Evolutionary conservation across 148 eudicot genomes (phyloP), one percentile per base, ranked within the genome.

Genomic region (Pharnaceum exiguum): DNA sequence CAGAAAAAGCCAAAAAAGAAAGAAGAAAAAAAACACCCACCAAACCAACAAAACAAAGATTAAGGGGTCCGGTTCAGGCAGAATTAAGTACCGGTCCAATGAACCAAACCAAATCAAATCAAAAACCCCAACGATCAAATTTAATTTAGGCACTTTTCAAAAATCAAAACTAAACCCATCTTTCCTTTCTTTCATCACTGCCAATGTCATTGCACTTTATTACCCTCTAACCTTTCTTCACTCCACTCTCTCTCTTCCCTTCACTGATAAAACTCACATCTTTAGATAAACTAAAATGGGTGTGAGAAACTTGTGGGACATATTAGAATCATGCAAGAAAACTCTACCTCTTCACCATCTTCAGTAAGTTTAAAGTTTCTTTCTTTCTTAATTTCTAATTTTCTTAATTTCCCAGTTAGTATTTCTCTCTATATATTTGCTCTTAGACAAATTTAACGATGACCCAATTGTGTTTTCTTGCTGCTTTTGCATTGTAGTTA

Each of bases 301-400:
- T 9, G 98, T 91, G 25, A 91, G 81, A 62, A 77, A 87, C 47
- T 73, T 91, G 21, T 91, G 98, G 98, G 98, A 91, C 8, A 72
- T 91, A 25, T 56, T 91, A 36, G 98, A 91, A 30, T 75, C 94
- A 18, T 91, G 98, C 88, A 91, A 91, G 79, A 85, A 85, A 74
- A 87, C 84, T 33, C 73, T 91, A 22, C 98, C 98, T 23, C 96
- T 91, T 72, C 81, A 85, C 56, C 86, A 91, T 75, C 98, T 91
- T 52, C 90, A 78, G 97, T 85, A 53, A 87, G 77, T 76, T 71
- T 48, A 10, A 31, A 11, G 33, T 5, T 6, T 18, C 32, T 15
- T 11, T n/a, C 48, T 24, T 35, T 7, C 19, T 46, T 25, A 4
- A 44, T 62, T 47, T 10, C 51, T 27, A 36, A 1, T 46, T 64